Conservation (phyloP, 2,329 filamentous ascomycete species). For the Neocatenulostroma microsporum region DNA sequence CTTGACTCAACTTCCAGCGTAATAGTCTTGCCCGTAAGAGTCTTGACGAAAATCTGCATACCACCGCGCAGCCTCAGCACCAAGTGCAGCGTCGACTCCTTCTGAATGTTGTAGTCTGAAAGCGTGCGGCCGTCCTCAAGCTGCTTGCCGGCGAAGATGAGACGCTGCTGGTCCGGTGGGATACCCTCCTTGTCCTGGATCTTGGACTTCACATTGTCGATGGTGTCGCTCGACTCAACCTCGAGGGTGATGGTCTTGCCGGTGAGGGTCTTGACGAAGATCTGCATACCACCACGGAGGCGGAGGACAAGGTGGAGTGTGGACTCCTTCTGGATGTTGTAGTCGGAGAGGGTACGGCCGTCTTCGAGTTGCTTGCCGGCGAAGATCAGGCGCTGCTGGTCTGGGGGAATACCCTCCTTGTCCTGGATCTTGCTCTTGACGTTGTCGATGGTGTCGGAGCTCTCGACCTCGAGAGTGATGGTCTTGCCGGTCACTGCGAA, state of each 20-base stretch:
- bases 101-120: conserved; percentile 91
- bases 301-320: conserved; percentile 59
- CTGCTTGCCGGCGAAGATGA: conserved; percentile 95
- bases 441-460: conserved; percentile 85
- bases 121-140: conserved; percentile 89
- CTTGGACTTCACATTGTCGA: conserved; percentile 91
- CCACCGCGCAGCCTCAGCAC: conserved; percentile 56
- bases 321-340: conserved; percentile 79
- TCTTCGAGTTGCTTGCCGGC: conserved; percentile 96
- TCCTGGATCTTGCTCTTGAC: conserved; percentile 97
- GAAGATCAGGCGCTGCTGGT: conserved; percentile 94
- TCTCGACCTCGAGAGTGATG: conserved; percentile 60
- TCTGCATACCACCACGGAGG: conserved; percentile 66
- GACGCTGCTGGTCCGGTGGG: conserved; percentile 85
- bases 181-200: conserved; percentile 79
- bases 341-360: conserved; percentile 79
- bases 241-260: conserved; percentile 94
- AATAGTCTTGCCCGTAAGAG: conserved; percentile 76
- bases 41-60: conserved; percentile 56
- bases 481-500: conserved; percentile 56
- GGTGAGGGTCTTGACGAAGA: conserved; percentile 40
- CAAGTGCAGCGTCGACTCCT: conserved; percentile 62
- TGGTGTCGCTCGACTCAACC: conserved; percentile 81
- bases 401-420: conserved; percentile 93
- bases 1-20: conserved; percentile 83